Conservation (phyloP, 768 basidiomycete species). For the Boletus reticulatus region DNA sequence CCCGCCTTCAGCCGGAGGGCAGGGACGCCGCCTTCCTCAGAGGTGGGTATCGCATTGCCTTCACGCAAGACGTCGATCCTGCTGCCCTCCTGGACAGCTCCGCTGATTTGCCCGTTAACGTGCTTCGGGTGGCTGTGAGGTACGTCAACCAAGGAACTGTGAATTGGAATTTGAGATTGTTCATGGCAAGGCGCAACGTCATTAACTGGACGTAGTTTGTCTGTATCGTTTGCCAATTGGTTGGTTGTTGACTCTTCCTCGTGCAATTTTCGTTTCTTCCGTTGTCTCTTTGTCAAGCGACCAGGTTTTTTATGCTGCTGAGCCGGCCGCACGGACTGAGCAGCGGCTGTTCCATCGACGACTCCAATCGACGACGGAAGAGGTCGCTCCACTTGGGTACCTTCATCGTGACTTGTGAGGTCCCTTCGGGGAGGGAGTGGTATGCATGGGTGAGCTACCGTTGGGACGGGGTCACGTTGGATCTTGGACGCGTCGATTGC, state of each 20-base stretch:
- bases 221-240: neutral
- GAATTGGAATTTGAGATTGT: conserved; percentile 1
- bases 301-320: neutral
- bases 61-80: neutral
- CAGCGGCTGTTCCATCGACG: neutral
- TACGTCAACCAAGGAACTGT: neutral
- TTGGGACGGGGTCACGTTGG: neutral
- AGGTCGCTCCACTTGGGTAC: neutral
- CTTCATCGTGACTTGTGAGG: neutral
- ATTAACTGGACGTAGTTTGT: neutral
- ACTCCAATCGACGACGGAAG: neutral
- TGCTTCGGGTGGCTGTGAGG: neutral
- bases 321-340: neutral
- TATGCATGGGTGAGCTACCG: neutral
- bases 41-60: neutral
- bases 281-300: conserved; percentile 4
- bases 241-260: neutral
- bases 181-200: neutral
- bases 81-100: neutral
- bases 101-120: neutral
- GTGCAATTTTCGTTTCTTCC: conserved; percentile 17
- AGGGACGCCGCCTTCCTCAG: neutral
- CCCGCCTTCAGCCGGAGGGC: conserved; percentile 17
- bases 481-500: conserved; percentile 5
- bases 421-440: neutral